Base-by-base conservation (phyloP, 345 rosid species). In the Citrus medica region DNA sequence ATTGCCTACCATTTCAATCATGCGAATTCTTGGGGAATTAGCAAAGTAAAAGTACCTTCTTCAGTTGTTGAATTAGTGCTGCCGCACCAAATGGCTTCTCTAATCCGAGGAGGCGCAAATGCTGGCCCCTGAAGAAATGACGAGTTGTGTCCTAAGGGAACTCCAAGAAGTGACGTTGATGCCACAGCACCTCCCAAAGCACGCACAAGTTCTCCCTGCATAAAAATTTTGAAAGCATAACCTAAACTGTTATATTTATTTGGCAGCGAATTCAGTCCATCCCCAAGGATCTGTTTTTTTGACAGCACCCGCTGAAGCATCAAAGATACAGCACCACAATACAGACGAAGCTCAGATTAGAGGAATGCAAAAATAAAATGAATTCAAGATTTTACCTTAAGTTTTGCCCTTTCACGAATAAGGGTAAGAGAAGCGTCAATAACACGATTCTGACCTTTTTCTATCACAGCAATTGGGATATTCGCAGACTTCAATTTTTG, bases 41-140 rank as follows among this genome's bases (percentile, higher is more conserved):
- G 17, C 5, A 48, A 46, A 7, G 12, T 30, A 64, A 16, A 22
- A 21, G 3, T 85, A 96, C 99, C 99, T 96, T 88, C 92, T 88
- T 96, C 99, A 62, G 97, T 96, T 5, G 97, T 58, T 0, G 99
- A 90, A 81, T 96, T 96, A 2, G 98, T 96, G 87, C 99, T 96
- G 67, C 92, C 99, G 82, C 99, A 96, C 99, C 99, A 96, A 72
- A 96, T 96, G 51, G 98, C 99, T 83, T 96, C 99, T 66, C 99
- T 84, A 56, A 96, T 96, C 55, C 99, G 88, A 64, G 99, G 99
- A 74, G 98, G 98, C 66, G 99, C 97, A 84, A 96, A 96, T 2
- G 98, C 99, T 0, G 99, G 98, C 21, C 99, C 99, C 81, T 96
- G 99, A 88, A 96, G 97, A 86, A 96, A 96, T 32, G 99, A 96